A percentile compares a stretch with the other conserved stretches of the same genome.
These are phyloP conservation scores for Claviceps sp. DNA, from an alignment of 2,329 filamentous ascomycete genomes.

Conservation along the genomic window DNA sequence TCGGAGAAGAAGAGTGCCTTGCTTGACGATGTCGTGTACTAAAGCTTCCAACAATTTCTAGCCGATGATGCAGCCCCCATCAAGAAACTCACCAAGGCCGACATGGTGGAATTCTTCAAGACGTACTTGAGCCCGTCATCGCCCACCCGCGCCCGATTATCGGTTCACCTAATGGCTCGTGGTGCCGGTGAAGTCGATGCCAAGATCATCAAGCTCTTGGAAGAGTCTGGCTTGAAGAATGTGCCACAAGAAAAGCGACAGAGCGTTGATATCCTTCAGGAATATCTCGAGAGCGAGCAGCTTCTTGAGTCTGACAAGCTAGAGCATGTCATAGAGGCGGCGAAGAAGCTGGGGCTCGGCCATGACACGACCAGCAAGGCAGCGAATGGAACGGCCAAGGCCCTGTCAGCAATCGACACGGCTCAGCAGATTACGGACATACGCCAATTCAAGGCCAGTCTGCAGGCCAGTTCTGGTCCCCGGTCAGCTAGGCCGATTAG, in stretches of 20 bases:
- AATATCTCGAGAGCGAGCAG: conserved; percentile 34
- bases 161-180: conserved; percentile 73
- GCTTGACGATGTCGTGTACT: no score
- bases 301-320: conserved; percentile 36
- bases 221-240: conserved; percentile 21
- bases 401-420: conserved; percentile 23
- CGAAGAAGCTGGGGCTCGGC: conserved; percentile 30
- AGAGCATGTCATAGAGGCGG: conserved; percentile 30
- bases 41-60: no score
- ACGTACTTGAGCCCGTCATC: conserved; percentile 66
- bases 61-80: conserved; percentile 58
- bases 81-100: conserved; percentile 59
- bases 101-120: conserved; percentile 69
- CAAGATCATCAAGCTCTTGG: conserved; percentile 28
- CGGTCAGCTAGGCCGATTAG: conserved; percentile 60
- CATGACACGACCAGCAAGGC: conserved; percentile 20
- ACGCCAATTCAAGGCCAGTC: conserved; percentile 61
- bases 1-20: no score
- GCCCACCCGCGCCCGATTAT: conserved; percentile 61
- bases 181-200: conserved; percentile 32
- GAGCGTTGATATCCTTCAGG: conserved; percentile 35
- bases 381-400: conserved; percentile 24
- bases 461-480: conserved; percentile 61
- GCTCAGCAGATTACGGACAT: conserved; percentile 62
- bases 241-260: conserved; percentile 28